Conservation (phyloP, 257 asterid species). For the Echites panduratus region DNA sequence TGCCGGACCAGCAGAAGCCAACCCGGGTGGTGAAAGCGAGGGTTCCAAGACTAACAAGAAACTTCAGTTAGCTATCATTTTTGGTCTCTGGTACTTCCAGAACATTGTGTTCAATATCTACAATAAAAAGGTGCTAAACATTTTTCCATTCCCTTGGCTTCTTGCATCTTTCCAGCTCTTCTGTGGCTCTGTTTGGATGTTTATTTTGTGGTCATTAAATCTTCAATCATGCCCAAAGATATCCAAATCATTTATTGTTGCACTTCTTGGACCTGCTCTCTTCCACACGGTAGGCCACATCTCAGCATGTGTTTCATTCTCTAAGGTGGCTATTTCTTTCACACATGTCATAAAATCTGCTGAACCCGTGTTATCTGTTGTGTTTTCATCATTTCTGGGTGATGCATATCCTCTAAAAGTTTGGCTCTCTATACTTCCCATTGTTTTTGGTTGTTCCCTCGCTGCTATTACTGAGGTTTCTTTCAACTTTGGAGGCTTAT, state of each 20-base stretch:
- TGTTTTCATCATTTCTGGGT: conserved; percentile 77
- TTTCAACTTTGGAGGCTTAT: conserved; percentile 72
- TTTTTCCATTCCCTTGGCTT: conserved; percentile 91
- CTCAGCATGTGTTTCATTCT: conserved; percentile 95
- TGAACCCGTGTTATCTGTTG: conserved; percentile 87
- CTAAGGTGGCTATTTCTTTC: conserved; percentile 94
- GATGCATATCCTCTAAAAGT: conserved; percentile 70
- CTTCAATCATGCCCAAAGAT: conserved; percentile 78
- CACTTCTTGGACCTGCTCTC: conserved; percentile 91
- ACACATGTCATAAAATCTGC: conserved; percentile 96
- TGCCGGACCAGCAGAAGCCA: conserved; percentile 49
- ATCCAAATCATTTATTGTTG: conserved; percentile 62
- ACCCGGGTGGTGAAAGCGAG: conserved; percentile 55
- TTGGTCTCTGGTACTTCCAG: conserved; percentile 91
- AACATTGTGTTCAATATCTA: conserved; percentile 82
- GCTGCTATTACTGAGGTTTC: conserved; percentile 97
- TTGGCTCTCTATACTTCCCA: conserved; percentile 87
- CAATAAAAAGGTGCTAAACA: conserved; percentile 70
- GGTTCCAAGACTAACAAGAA: conserved; percentile 44
- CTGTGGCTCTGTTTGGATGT: conserved; percentile 85
- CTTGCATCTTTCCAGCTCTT: conserved; percentile 88
- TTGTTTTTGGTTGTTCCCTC: conserved; percentile 91
- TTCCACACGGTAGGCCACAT: conserved; percentile 93
- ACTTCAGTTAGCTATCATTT: conserved; percentile 56
- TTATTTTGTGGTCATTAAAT: conserved; percentile 62